Evolutionary conservation across 2,329 filamentous ascomycete species (phyloP), one percentile per base, ranked within the genome.

Genomic region (Metarhizium anisopliae): DNA sequence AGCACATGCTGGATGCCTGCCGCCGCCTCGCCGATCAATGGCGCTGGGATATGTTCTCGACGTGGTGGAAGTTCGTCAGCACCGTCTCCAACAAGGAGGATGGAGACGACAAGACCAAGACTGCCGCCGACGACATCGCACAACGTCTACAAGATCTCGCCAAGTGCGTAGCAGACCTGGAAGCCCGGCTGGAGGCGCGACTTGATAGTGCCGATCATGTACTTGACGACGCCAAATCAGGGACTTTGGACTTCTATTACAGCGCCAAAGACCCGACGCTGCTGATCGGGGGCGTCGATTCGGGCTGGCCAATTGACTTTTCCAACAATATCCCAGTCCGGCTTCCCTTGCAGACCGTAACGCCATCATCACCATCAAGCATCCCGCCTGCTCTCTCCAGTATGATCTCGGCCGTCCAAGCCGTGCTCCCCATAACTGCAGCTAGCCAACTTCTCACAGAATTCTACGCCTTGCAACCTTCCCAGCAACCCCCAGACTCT

Each of bases 11-110:
- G 0, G 68, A 70, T 25, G 55, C 59, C 0, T 58, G 56, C 29
- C 53, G 20, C 13, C 60, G 62, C 7, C 50, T 58, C 11, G 49
- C 62, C 4, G 49, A 54, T n/a, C 61, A 66, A 36, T 53, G 62
- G 16, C 66, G 64, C 35, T 76, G 73, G 73, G 64, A 72, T 11
- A 60, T 75, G 60, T 76, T 76, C 55, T 63, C 71, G 0, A n/a
- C 59, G 2, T 76, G 72, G 72, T 76, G 72, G 72, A 68, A 70
- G 52, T 73, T 65, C 43, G 59, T 69, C 2, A 65, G 55, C 49
- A 66, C 20, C 45, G 52, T 59, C 8, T 54, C 38, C 42, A 64
- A 62, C 50, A 52, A 59, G n/a, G 13, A 50, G 14, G 18, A 45
- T 40, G 13, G 18, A 25, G 29, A 53, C 29, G 51, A 54, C 38